phyloP scores from a whole-genome alignment of 2,329 filamentous ascomycete genomes.

The Colletotrichum siamense region DNA sequence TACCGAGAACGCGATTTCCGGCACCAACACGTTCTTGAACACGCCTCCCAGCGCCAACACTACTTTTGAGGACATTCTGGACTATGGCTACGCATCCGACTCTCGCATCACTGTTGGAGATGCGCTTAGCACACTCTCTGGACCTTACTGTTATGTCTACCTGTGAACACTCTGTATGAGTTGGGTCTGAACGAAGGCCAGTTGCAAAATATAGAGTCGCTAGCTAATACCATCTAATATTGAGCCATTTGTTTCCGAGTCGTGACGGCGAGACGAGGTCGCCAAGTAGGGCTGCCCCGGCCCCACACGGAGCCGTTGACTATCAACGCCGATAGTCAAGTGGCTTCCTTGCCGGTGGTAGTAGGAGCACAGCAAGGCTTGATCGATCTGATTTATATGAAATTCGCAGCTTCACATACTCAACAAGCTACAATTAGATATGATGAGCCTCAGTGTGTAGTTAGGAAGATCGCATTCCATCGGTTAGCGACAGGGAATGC shows the following conservation, averaged over 20 bases:
- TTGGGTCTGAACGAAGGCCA: neutral
- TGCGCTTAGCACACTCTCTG: slow-evolving; percentile 27
- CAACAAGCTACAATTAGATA: neutral
- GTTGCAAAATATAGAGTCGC: neutral
- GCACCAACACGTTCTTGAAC: slow-evolving; percentile 28
- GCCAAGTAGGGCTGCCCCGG: neutral
- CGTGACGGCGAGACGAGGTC: neutral
- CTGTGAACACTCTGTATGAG: neutral
- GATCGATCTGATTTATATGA: neutral
- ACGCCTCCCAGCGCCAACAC: slow-evolving; percentile 25
- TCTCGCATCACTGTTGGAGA: slow-evolving; percentile 24
- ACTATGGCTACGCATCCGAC: slow-evolving; percentile 27
- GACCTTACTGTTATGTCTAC: slow-evolving; percentile 33
- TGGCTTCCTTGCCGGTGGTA: neutral
- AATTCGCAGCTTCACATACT: neutral
- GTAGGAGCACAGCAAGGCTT: neutral
- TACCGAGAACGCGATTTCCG: slow-evolving; percentile 23
- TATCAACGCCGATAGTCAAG: neutral
- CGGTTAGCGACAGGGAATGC: neutral
- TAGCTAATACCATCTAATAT: neutral
- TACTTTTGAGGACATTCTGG: slow-evolving; percentile 26
- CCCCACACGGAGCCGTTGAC: neutral
- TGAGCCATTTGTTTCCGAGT: neutral
- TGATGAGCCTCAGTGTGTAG: neutral
- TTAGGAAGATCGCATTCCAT: neutral